Conservation (phyloP, 169 alveolate species). For the Cryptosporidium muris region DNA sequence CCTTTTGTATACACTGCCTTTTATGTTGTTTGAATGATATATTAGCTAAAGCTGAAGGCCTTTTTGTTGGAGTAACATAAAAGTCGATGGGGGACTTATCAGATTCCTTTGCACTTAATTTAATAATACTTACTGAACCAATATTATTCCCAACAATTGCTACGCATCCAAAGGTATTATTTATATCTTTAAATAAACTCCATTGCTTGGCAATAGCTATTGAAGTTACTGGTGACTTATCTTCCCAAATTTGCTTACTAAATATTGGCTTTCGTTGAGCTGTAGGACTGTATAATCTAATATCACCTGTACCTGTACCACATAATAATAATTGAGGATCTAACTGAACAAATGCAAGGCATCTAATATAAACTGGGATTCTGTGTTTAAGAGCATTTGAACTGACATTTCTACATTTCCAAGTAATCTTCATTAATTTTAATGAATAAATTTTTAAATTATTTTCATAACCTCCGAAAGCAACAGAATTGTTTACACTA, state of each 20-base stretch:
- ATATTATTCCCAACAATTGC: slow-evolving; percentile 55
- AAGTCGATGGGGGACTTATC: neutral
- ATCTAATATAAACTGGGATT: slow-evolving; percentile 37
- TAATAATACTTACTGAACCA: slow-evolving; percentile 37
- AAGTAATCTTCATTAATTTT: neutral
- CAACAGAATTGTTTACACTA: slow-evolving; percentile 25
- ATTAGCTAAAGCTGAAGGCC: slow-evolving; percentile 20
- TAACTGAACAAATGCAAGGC: slow-evolving; percentile 7
- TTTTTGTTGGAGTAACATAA: neutral
- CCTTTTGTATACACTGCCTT: neutral
- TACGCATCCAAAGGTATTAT: slow-evolving; percentile 15
- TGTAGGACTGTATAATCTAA: slow-evolving; percentile 42
- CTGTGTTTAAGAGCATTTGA: slow-evolving; percentile 22
- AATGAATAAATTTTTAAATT: slow-evolving; percentile 32
- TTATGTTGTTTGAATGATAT: neutral
- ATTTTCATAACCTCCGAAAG: slow-evolving; percentile 56
- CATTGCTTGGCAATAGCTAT: slow-evolving; percentile 19
- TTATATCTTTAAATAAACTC: slow-evolving; percentile 12
- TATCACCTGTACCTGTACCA: slow-evolving; percentile 62
- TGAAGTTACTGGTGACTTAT: slow-evolving; percentile 40
- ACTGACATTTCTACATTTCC: slow-evolving; percentile 43
- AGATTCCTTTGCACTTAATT: neutral
- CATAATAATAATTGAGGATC: slow-evolving; percentile 46
- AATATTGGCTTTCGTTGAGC: slow-evolving; percentile 36
- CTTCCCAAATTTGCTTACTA: slow-evolving; percentile 53